Evolutionary conservation across 768 basidiomycete genomes (phyloP).

Genomic region (Leucogyrophana mollusca): DNA sequence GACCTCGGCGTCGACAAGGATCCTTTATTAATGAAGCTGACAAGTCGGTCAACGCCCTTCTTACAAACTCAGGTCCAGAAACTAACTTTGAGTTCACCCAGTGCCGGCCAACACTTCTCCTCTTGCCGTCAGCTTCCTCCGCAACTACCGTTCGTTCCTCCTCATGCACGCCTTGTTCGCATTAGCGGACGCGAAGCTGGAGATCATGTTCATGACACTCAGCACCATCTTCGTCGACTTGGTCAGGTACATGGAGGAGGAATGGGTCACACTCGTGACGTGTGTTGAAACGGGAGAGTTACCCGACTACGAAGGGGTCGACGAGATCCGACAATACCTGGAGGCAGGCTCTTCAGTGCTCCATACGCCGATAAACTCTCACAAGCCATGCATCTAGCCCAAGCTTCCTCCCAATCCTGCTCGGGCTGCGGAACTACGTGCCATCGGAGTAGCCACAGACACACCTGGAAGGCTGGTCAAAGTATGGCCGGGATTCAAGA

Average conservation of each 20-base stretch:
- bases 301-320: slow-evolving; percentile 5
- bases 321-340: slow-evolving; percentile 1
- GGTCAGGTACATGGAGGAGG: slow-evolving; percentile 9
- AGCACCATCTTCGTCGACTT: background rate
- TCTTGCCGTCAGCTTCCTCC: slow-evolving; percentile 13
- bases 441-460: too few species aligned
- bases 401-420: background rate
- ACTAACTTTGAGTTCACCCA: too few species aligned
- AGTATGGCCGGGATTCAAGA: slow-evolving; percentile 6
- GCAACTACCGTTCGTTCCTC: slow-evolving; percentile 13
- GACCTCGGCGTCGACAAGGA: background rate
- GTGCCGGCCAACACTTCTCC: slow-evolving; percentile 13
- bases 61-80: too few species aligned
- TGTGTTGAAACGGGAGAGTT: slow-evolving; percentile 8
- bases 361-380: background rate
- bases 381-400: background rate
- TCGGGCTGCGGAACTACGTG: slow-evolving; percentile 8
- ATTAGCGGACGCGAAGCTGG: slow-evolving; percentile 2
- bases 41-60: too few species aligned
- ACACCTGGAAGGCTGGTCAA: slow-evolving; percentile 3
- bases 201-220: slow-evolving; percentile 4
- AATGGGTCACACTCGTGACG: slow-evolving; percentile 7
- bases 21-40: background rate
- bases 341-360: background rate
- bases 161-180: slow-evolving; percentile 16